These are phyloP conservation scores for Zoysia matrella DNA, from an alignment of 202 grass and related monocot genomes.

Conservation along the genomic window DNA sequence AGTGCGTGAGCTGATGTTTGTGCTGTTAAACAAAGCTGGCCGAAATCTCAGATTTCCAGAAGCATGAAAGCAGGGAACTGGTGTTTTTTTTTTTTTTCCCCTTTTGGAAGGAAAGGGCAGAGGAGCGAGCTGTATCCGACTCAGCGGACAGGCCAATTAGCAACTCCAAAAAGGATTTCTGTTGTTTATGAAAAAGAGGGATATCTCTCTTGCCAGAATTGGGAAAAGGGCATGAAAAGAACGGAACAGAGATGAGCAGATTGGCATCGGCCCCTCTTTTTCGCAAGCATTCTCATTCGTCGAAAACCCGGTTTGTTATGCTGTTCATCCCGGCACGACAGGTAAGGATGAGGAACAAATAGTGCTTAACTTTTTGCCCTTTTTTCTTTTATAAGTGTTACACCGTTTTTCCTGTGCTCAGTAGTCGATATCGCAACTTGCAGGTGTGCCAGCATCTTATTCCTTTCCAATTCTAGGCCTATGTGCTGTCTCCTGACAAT, in stretches of 20 bases:
- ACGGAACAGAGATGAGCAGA: constrained; percentile 29
- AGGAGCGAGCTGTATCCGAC: no score
- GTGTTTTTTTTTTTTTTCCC: no score
- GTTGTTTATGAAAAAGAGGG: background rate
- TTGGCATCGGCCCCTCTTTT: background rate
- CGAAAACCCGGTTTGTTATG: constrained; percentile 32
- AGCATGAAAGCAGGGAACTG: constrained; percentile 1
- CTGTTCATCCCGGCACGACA: background rate
- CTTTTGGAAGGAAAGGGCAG: no score
- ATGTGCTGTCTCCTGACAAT: background rate
- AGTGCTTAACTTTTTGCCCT: background rate
- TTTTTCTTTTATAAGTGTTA: background rate
- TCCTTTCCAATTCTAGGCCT: constrained; percentile 4
- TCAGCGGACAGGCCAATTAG: constrained; percentile 6
- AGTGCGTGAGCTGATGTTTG: constrained; percentile 26
- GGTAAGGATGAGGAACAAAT: constrained; percentile 13
- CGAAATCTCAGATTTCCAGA: background rate
- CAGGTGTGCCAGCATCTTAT: constrained; percentile 20
- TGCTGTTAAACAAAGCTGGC: background rate
- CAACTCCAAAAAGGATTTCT: constrained; percentile 12
- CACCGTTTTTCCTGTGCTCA: background rate
- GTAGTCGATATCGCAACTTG: constrained; percentile 2
- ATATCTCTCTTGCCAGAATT: constrained; percentile 10
- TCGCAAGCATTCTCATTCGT: background rate
- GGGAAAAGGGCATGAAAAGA: constrained; percentile 28